These are phyloP conservation scores for Xylaria curta DNA, from an alignment of 495 filamentous ascomycete species.

Conservation along the genomic window DNA sequence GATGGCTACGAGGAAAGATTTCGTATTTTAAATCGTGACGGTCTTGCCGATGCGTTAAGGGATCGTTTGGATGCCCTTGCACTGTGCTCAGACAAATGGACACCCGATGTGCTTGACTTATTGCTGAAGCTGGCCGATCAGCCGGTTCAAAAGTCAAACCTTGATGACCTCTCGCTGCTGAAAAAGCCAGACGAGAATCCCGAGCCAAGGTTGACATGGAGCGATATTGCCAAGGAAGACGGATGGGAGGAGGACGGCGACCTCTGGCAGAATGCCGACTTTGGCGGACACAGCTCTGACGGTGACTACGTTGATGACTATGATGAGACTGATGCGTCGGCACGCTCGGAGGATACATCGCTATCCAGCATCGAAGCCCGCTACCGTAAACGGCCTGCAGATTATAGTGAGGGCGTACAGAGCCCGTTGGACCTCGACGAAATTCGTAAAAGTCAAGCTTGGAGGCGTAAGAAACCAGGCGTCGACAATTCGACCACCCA, in stretches of 20 bases:
- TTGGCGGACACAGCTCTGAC: constrained; percentile 69
- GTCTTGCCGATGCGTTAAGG: constrained; percentile 77
- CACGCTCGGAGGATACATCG: constrained; percentile 46
- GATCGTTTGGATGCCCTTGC: constrained; percentile 67
- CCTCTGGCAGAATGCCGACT: constrained; percentile 82
- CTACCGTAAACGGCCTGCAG: constrained; percentile 44
- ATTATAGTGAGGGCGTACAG: constrained; percentile 42
- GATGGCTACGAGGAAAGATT: constrained; percentile 90
- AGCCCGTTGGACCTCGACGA: constrained; percentile 53
- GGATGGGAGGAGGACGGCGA: constrained; percentile 70
- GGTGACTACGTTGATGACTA: constrained; percentile 52
- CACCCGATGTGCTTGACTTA: constrained; percentile 80
- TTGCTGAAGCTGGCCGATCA: constrained; percentile 83
- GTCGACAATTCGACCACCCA: constrained; percentile 33
- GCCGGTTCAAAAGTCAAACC: constrained; percentile 70
- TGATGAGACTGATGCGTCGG: constrained; percentile 42
- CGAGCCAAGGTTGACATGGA: constrained; percentile 68
- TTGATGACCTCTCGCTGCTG: constrained; percentile 65
- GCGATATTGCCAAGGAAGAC: constrained; percentile 75
- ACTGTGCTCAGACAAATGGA: constrained; percentile 60
- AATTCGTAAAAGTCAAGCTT: constrained; percentile 68
- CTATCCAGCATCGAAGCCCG: constrained; percentile 50
- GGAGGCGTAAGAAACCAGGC: constrained; percentile 48
- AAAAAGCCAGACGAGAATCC: constrained; percentile 48
- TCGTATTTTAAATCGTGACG: constrained; percentile 75